Conservation (phyloP, 108 stramenopile genomes). For the Ochromonas danica region DNA sequence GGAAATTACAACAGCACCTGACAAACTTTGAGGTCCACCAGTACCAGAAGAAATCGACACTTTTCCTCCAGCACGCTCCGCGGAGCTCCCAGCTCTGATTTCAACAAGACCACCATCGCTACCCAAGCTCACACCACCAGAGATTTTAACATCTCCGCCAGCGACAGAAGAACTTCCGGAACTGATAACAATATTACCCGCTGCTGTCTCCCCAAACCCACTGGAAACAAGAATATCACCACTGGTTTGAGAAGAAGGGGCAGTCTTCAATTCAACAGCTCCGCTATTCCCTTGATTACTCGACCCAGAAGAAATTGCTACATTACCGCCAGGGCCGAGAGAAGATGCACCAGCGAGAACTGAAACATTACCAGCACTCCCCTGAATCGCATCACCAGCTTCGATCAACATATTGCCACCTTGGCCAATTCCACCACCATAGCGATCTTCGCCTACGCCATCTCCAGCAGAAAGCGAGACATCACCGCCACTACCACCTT, state of each 20-base stretch:
- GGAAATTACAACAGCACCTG: conserved; percentile 7
- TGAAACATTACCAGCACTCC: conserved; percentile 39
- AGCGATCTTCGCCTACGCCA: conserved; percentile 44
- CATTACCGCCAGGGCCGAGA: conserved; percentile 38
- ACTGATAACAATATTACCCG: neutral
- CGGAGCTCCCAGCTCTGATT: neutral
- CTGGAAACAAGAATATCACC: neutral
- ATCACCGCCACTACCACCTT: conserved; percentile 53
- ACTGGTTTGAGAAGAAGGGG: neutral
- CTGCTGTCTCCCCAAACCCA: neutral
- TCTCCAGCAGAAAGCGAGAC: conserved; percentile 43
- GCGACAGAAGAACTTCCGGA: conserved; percentile 21
- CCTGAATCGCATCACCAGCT: conserved; percentile 49
- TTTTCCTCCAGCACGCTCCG: neutral
- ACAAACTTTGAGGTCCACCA: neutral
- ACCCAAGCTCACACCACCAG: neutral
- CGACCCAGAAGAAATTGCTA: conserved; percentile 23
- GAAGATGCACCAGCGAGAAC: conserved; percentile 35
- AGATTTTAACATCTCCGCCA: conserved; percentile 7
- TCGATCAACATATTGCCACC: conserved; percentile 46
- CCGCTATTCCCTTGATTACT: neutral
- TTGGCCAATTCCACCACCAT: conserved; percentile 51
- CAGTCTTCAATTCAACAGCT: neutral
- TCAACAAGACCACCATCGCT: neutral
- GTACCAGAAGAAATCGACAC: neutral